Percentiles rank a stretch among this genome's conserved stretches.
Conservation (phyloP, 768 basidiomycete species). For the Atractiella rhizophila region DNA sequence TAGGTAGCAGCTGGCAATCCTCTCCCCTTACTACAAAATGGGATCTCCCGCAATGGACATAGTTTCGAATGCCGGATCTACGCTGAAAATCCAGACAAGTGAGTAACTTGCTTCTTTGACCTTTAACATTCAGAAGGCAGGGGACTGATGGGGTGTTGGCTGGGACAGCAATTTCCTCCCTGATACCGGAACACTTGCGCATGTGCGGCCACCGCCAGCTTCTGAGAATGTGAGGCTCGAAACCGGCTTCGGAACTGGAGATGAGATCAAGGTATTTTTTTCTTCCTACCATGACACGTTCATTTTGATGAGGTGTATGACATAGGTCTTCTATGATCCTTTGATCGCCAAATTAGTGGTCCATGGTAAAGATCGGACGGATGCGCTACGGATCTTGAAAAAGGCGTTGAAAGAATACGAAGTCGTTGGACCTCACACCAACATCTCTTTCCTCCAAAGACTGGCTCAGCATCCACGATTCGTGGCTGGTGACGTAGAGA, state of each 20-base stretch:
- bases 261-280: conserved; percentile 22
- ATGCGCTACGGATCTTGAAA: conserved; percentile 54
- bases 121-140: background rate
- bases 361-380: conserved; percentile 55
- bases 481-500: conserved; percentile 55
- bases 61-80: conserved; percentile 90
- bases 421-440: conserved; percentile 74
- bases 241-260: conserved; percentile 48
- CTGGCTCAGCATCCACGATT: conserved; percentile 58
- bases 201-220: conserved; percentile 52
- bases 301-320: no score
- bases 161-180: conserved; percentile 44
- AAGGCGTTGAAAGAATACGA: conserved; percentile 66
- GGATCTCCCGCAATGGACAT: conserved; percentile 68
- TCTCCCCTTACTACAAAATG: conserved; percentile 46
- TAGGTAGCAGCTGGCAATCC: conserved; percentile 71
- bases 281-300: no score
- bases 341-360: conserved; percentile 82
- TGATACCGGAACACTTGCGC: conserved; percentile 56
- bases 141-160: background rate
- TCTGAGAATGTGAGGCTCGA: conserved; percentile 54
- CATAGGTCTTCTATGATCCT: conserved; percentile 72
- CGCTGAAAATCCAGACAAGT: conserved; percentile 74
- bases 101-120: background rate
- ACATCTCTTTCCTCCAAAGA: conserved; percentile 59